Base-by-base conservation (phyloP, 2,329 filamentous ascomycete species). In the Diplodia sapinea region DNA sequence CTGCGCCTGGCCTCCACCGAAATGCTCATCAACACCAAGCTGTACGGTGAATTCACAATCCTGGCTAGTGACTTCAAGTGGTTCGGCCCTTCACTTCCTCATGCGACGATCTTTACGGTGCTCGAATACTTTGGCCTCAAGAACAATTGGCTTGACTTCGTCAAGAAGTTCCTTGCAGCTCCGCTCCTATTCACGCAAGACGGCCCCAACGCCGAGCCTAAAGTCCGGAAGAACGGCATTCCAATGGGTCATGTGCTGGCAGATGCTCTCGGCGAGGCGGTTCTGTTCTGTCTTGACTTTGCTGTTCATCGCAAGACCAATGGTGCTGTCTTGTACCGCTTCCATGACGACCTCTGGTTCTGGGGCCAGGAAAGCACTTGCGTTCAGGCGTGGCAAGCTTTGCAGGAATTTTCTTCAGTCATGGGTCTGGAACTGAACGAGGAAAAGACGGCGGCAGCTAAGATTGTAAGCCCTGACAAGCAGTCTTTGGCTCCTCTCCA, bases 321-420 rank as follows among this genome's bases (percentile, higher is more conserved):
- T 6, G 87, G 87, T 0, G 78, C 79, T 1, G 79, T 82, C n/a
- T 75, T 90, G 12, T 88, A 88, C 74, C 85, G 89, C 13, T 79
- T 89, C 47, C 84, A 89, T 63, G 88, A 90, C 70, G 87, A 90
- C 70, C 81, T 90, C 63, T 91, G 88, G 88, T 87, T 90, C 73
- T 90, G 88, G 87, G 83, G 84, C 9, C 80, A 86, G 6, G 83
- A 88, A 57, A 70, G 78, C 3, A 80, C 78, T 2, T 85, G 84
- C n/a, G 80, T 83, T 26, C 80, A 82, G 52, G 88, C 86, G 0
- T 92, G 89, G 89, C 73, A 82, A 20, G 81, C 85, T 0, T 82
- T 91, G 70, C 79, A 81, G 1, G 76, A 81, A 1, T 91, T 90
- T 70, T 78, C 82, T 1, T 72, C 76, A 0, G 76, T 86, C 1